Evolutionary conservation across 169 alveolate genomes (phyloP), one percentile per base, ranked within the genome.

Genomic region (Babesia ovata): DNA sequence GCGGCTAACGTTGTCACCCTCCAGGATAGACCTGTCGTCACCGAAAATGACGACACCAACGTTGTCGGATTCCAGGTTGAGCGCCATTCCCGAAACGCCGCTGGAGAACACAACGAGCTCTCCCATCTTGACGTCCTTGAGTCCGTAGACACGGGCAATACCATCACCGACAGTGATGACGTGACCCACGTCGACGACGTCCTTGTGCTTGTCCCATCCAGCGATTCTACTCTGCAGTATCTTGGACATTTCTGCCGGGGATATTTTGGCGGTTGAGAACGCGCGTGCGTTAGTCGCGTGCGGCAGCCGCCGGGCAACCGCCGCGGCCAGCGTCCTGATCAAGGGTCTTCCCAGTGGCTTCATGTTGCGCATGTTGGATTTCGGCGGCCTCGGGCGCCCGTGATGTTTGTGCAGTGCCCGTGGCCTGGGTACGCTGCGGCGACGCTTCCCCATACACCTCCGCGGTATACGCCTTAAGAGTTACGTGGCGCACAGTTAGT

Each of bases 1-100:
- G 48, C 99, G 86, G 81, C 91, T 91, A 70, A 96, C 98, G 65
- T 86, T 74, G 79, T 96, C 99, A 14, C 99, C 99, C 87, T 97
- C 98, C 79, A 92, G 90, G 63, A 98, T 97, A 56, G 92, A 95
- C 73, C 99, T 93, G 89, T 96, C 99, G 75, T 97, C 98, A 53
- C 99, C 99, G 86, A 97, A 92, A 39, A 96, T 96, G 90, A 97
- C 99, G 39, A 96, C 97, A 83, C 99, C 99, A 24, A 96, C 99
- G 86, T 97, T 96, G 87, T 97, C 99, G 24, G 97, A 87, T 78
- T 97, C 99, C 87, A 97, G 88, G 92, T 96, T 97, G 39, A 97
- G 92, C 52, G 99, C 99, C 99, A 97, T 96, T 50, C 99, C 99
- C 76, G 90, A 90, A 6, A 72, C 87, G 21, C 92, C 89, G 59